Percentiles rank a stretch among this genome's conserved stretches.
Conservation (phyloP, 768 basidiomycete genomes). For the Panaeolus cyanescens region DNA sequence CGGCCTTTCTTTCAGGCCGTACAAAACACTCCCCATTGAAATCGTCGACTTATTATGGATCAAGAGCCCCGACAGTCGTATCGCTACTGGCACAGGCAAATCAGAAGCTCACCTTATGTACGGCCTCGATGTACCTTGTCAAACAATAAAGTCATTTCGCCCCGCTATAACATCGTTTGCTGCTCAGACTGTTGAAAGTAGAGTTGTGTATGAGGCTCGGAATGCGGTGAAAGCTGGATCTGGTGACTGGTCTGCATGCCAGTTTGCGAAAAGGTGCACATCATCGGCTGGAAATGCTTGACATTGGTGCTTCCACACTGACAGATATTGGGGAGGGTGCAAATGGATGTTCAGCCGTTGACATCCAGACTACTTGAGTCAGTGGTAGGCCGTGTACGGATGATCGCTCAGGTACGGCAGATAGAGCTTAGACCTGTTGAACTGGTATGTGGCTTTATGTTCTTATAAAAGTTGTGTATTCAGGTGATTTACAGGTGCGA, state of each 20-base stretch:
- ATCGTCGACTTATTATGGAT: constrained; percentile 17
- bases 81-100: too few relatives aligned
- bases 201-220: constrained; percentile 19
- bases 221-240: constrained; percentile 11
- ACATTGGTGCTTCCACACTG: constrained; percentile 11
- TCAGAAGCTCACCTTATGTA: constrained; percentile 12
- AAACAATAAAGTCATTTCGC: constrained; percentile 19
- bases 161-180: constrained; percentile 30
- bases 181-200: constrained; percentile 20
- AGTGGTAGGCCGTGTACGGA: too few relatives aligned
- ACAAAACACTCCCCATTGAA: constrained; percentile 6
- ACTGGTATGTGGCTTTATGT: too few relatives aligned
- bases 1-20: constrained; percentile 13
- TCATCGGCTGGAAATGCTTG: constrained; percentile 2
- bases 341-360: constrained; percentile 11
- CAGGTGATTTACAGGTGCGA: too few relatives aligned
- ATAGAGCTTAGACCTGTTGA: too few relatives aligned
- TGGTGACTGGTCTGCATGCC: constrained; percentile 23
- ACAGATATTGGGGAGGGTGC: neutral
- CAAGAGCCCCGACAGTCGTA: constrained; percentile 12
- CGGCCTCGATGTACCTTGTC: constrained; percentile 8
- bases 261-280: neutral
- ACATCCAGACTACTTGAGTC: constrained; percentile 4
- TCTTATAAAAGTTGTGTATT: too few relatives aligned
- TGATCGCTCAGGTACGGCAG: too few relatives aligned